Evolutionary conservation across 345 rosid genomes (phyloP).

Genomic region (Brassica napus): DNA sequence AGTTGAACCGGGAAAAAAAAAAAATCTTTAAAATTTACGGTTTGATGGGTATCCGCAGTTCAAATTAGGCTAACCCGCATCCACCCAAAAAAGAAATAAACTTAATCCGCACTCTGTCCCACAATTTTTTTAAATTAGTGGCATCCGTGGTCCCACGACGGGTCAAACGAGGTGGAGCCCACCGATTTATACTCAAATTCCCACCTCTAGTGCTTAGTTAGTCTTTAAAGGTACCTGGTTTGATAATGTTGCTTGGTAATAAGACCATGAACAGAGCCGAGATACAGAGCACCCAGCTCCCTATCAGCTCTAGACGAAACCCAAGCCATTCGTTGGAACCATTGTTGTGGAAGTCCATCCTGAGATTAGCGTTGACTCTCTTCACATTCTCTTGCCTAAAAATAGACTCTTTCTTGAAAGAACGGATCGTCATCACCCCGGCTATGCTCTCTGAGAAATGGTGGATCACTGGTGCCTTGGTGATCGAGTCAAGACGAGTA

Average conservation of each 20-base stretch:
- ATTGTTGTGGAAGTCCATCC: conserved; percentile 90
- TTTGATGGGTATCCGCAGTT: too few relatives aligned
- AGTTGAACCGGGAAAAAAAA: neutral
- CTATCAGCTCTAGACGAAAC: conserved; percentile 76
- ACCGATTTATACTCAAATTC: too few relatives aligned
- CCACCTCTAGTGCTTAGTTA: neutral
- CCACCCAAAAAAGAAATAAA: too few relatives aligned
- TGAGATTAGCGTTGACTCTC: conserved; percentile 68
- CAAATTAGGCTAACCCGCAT: too few relatives aligned
- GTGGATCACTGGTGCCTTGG: conserved; percentile 97
- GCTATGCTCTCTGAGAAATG: conserved; percentile 95
- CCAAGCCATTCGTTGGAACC: conserved; percentile 95
- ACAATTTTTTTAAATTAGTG: too few relatives aligned
- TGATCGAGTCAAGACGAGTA: conserved; percentile 93
- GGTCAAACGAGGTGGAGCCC: too few relatives aligned
- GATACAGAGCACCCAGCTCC: conserved; percentile 71
- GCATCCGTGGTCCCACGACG: too few relatives aligned
- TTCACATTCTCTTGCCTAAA: conserved; percentile 72
- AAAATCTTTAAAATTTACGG: too few relatives aligned
- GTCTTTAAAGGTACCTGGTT: conserved; percentile 59
- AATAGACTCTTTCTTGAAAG: conserved; percentile 58
- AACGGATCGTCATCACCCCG: conserved; percentile 84
- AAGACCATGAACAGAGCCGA: conserved; percentile 80
- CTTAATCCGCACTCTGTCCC: too few relatives aligned
- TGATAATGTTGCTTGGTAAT: conserved; percentile 75